A percentile compares a stretch with the other conserved stretches of the same genome.
These are phyloP conservation scores for Nicotiana undulata DNA, from an alignment of 257 asterid genomes.

Conservation along the genomic window DNA sequence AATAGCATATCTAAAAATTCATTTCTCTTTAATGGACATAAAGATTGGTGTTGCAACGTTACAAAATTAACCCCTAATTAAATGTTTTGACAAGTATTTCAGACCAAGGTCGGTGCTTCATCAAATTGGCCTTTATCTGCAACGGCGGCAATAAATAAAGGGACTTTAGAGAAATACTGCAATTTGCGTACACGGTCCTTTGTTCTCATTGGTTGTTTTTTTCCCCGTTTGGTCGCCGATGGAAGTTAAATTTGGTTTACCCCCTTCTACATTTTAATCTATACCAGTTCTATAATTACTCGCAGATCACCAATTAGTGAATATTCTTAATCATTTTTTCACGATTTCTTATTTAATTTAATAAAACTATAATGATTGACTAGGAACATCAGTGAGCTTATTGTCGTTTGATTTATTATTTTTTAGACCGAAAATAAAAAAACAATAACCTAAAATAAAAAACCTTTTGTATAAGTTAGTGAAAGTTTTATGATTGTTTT, in stretches of 20 bases:
- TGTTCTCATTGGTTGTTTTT: not conserved
- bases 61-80: not conserved
- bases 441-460: too few species aligned
- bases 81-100: not conserved
- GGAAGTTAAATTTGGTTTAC: not conserved
- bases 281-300: too few species aligned
- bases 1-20: not conserved
- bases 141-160: not conserved
- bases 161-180: not conserved
- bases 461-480: too few species aligned
- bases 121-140: not conserved
- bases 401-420: too few species aligned
- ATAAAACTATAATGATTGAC: too few species aligned
- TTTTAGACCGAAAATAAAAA: too few species aligned
- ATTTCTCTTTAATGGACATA: not conserved
- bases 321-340: too few species aligned
- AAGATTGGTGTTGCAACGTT: not conserved
- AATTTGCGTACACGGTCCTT: not conserved
- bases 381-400: too few species aligned
- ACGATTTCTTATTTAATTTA: too few species aligned
- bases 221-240: not conserved
- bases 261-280: not conserved
- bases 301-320: too few species aligned
- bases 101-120: not conserved
- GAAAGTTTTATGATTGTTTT: too few species aligned